Evolutionary conservation across 2,329 filamentous ascomycete species (phyloP).

Genomic region (Ophiocordyceps camponoti-floridani): DNA sequence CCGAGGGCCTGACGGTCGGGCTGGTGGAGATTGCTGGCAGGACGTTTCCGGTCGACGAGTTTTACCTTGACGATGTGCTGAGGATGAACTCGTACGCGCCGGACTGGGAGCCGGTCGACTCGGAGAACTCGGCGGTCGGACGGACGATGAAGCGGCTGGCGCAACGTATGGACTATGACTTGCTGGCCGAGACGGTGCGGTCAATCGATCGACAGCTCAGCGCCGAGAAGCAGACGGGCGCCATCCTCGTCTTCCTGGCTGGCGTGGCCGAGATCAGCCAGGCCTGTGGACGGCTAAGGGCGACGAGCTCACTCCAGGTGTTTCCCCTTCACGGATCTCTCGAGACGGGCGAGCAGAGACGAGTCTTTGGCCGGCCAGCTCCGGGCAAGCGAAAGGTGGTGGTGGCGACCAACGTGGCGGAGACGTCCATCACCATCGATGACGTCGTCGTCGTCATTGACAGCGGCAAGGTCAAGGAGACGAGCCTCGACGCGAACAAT

Average conservation of each 20-base stretch:
- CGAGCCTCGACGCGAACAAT: constrained; percentile 74
- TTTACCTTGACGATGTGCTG: constrained; percentile 77
- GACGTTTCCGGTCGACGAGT: constrained; percentile 79
- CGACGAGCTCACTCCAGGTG: constrained; percentile 48
- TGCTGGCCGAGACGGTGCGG: constrained; percentile 64
- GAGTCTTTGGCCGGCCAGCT: constrained; percentile 65
- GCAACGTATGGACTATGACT: constrained; percentile 77
- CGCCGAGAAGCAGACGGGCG: constrained; percentile 47
- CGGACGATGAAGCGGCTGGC: constrained; percentile 52
- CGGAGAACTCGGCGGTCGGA: constrained; percentile 26
- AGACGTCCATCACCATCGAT: constrained; percentile 96
- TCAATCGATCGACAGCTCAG: constrained; percentile 64
- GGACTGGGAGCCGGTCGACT: constrained; percentile 7
- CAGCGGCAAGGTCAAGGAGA: constrained; percentile 90
- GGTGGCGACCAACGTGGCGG: constrained; percentile 88
- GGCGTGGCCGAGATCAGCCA: constrained; percentile 84
- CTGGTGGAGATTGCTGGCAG: constrained; percentile 74
- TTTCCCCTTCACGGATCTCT: constrained; percentile 86
- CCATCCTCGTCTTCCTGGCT: constrained; percentile 88
- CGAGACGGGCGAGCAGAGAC: constrained; percentile 70
- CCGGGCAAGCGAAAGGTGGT: constrained; percentile 77
- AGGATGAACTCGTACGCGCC: constrained; percentile 53
- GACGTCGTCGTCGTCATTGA: constrained; percentile 95
- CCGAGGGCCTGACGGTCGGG: constrained; percentile 49
- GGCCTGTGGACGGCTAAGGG: constrained; percentile 49